Base-by-base conservation (phyloP, 2,329 filamentous ascomycete species). In the Cytospora piceae region DNA sequence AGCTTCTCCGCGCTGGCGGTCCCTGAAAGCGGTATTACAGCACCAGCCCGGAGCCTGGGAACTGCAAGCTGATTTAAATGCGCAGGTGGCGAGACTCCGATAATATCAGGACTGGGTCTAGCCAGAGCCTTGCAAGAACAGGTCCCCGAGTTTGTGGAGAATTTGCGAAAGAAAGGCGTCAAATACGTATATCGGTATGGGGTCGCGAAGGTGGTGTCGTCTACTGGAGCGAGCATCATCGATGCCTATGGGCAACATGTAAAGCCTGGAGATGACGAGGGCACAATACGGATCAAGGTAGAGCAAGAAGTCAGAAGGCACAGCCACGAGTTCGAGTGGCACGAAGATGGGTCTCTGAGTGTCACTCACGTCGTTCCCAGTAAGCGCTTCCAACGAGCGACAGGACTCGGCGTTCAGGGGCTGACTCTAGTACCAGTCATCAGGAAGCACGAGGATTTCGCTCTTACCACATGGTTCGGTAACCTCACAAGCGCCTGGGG, bases 401-500 rank as follows among this genome's bases (percentile, higher is more conserved):
- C 2, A 22, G 3, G 27, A 11, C 7, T 6, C 2, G n/a, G 29
- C 9, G 11, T 9, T 17, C 6, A 52, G 37, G 27, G 6, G 29
- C 53, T 29, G 9, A 34, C 9, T 17, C 9, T 7, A 3, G 12
- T 27, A 11, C 7, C 29, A 73, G 75, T 73, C 46, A 71, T 74
- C 17, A 68, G 73, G 14, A 73, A 70, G 15, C 73, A 76, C 57
- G 59, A 73, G 11, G 69, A 72, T 12, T 74, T 71, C 0, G 72
- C 70, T 0, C 60, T 72, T 3, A 69, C 71, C 0, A 73, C 72
- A 0, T 77, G 72, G 68, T 77, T 77, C 53, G 76, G 75, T 8
- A 76, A 76, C 58, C 65, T 77, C n/a, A 76, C 76, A 9, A 74
- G 72, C 20, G 75, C 75, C 2, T 77, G 74, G 75, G 75, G 74